phyloP scores from a whole-genome alignment of 305 asterid species.

The Withania somnifera region DNA sequence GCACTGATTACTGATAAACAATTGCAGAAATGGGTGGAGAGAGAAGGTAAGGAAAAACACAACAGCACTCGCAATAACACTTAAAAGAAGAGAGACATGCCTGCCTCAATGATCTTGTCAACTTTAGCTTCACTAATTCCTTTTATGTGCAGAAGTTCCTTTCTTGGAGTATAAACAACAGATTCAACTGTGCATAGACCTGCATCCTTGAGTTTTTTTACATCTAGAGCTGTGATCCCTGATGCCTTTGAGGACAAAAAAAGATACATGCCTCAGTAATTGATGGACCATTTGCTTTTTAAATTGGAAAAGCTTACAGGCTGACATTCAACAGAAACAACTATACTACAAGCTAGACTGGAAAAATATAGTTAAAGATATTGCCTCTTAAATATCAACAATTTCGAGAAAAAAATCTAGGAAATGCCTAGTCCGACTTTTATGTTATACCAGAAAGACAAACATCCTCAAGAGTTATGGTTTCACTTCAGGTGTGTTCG shows the following conservation, averaged over 20 bases:
- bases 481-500: not conserved
- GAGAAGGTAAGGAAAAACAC: not conserved
- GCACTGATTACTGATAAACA: not conserved
- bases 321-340: not conserved
- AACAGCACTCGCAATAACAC: not conserved
- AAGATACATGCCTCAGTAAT: not conserved
- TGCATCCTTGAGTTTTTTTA: conserved; percentile 88
- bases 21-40: not conserved
- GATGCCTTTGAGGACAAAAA: conserved; percentile 41
- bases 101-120: conserved; percentile 95
- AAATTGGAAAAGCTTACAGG: not conserved
- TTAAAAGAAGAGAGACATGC: conserved; percentile 28
- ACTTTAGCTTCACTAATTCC: conserved; percentile 98
- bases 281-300: not conserved
- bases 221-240: conserved; percentile 76
- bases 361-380: not conserved
- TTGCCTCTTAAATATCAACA: not conserved
- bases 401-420: not conserved
- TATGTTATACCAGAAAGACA: not conserved
- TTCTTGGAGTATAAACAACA: conserved; percentile 83
- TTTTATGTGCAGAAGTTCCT: conserved; percentile 83
- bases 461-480: not conserved
- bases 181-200: conserved; percentile 92
- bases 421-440: not conserved
- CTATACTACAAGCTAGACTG: not conserved